A percentile compares a stretch with the other conserved stretches of the same genome.
phyloP scores from a whole-genome alignment of 2,329 filamentous ascomycete genomes.

The Pleoardoris graminearum region DNA sequence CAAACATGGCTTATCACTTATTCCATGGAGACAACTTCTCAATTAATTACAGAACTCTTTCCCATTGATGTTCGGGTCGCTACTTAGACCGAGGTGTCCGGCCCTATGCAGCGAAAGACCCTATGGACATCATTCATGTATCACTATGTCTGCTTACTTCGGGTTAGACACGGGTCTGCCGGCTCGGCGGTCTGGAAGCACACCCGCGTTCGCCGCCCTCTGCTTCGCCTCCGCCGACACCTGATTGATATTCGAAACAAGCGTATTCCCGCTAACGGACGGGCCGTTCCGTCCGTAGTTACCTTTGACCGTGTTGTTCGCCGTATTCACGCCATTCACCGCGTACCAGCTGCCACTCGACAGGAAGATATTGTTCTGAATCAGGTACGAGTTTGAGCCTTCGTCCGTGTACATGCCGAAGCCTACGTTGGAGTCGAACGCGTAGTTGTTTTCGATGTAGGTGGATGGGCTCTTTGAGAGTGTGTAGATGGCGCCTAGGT shows the following conservation, averaged over 20 bases:
- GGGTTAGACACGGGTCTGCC: slow-evolving; percentile 16
- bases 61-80: no score
- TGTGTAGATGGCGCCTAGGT: slow-evolving; percentile 18
- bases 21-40: no score
- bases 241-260: slow-evolving; percentile 10
- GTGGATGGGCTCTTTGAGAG: slow-evolving; percentile 18
- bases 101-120: no score
- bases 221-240: slow-evolving; percentile 9
- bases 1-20: no score
- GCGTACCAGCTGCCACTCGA: slow-evolving; percentile 17
- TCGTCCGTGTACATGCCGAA: slow-evolving; percentile 20
- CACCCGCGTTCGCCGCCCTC: slow-evolving; percentile 13
- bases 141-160: no score
- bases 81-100: no score
- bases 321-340: slow-evolving; percentile 17
- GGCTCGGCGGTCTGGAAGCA: slow-evolving; percentile 11
- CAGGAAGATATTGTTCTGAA: slow-evolving; percentile 16
- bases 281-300: slow-evolving; percentile 16
- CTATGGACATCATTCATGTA: no score
- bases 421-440: slow-evolving; percentile 15
- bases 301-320: slow-evolving; percentile 15
- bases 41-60: no score
- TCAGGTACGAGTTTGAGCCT: slow-evolving; percentile 17
- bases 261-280: slow-evolving; percentile 10
- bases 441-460: slow-evolving; percentile 17